Evolutionary conservation across 352 stramenopile species (phyloP), one percentile per base, ranked within the genome.

Genomic region (Pythium plurisporium): DNA sequence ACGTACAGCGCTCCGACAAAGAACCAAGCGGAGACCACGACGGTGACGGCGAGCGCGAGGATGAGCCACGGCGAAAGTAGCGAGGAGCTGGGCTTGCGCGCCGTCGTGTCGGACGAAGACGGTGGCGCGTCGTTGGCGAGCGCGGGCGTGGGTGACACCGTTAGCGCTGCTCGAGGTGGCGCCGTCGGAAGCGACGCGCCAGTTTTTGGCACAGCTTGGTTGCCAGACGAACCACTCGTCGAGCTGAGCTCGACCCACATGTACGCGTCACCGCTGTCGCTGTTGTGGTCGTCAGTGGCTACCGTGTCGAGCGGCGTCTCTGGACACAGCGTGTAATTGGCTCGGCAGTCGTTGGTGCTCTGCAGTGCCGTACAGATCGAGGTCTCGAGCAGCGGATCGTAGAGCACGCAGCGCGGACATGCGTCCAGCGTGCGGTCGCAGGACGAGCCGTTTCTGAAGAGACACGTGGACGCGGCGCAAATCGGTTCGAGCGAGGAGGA

Each of bases 381-480:
- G 5, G 29, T 17, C 12, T 27, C 27, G 15, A 36, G 27, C 29
- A 40, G 27, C 17, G 15, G 26, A 22, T 51, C 47, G 19, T 19
- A 33, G 31, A 5, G 9, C 47, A 44, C 10, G 31, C 47, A 55
- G 6, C 34, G 30, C 7, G 33, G 47, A n/a, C 47, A 55, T 19
- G 33, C 30, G 7, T 17, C 10, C 5, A 12, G n/a, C 23, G 31
- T 22, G 22, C 47, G 47, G 31, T 55, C 47, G 33, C 47, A 55
- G 1, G n/a, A 5, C 2, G 47, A 55, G 29, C 47, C 47, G 15
- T 55, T 55, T 33, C 31, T 55, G 33, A 44, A 55, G 34, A 42
- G 34, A 43, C 31, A 44, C 23, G 33, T 33, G 6, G 34, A 8
- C 8, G 31, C 23, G 4, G 47, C 47, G 33, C 47, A 55, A 20